Evolutionary conservation across 352 stramenopile genomes (phyloP).

Genomic region (Phytopythium chamaehyphon): DNA sequence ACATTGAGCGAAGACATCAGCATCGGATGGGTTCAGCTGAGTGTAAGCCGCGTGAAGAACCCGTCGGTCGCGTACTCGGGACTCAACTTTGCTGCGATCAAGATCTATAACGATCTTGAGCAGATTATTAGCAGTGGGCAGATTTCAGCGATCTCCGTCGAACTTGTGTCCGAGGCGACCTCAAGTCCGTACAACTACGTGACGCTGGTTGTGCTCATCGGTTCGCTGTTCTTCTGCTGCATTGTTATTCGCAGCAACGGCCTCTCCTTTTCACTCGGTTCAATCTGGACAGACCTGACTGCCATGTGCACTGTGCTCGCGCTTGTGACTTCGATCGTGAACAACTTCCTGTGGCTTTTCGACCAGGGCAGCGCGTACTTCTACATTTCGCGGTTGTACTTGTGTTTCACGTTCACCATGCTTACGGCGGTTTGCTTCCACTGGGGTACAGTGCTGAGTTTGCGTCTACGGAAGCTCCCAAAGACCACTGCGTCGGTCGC

Average conservation of each 20-base stretch:
- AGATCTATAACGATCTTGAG: constrained; percentile 45
- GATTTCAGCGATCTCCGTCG: constrained; percentile 74
- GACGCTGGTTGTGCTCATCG: constrained; percentile 81
- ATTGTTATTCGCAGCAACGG: constrained; percentile 82
- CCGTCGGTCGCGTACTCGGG: constrained; percentile 65
- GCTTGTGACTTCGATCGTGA: constrained; percentile 67
- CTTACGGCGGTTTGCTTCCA: constrained; percentile 85
- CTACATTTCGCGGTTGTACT: constrained; percentile 71
- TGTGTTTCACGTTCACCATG: constrained; percentile 89
- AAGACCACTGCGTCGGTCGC: constrained; percentile 59
- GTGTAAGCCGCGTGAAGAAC: constrained; percentile 70
- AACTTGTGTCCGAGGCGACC: constrained; percentile 50
- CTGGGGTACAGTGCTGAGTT: constrained; percentile 81
- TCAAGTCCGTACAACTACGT: constrained; percentile 88
- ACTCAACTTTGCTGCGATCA: constrained; percentile 54
- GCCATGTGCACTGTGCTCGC: constrained; percentile 80
- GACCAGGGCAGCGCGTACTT: constrained; percentile 67
- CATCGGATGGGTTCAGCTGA: constrained; percentile 64
- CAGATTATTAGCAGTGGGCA: constrained; percentile 52
- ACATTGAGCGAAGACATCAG: constrained; percentile 44
- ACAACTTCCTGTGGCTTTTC: constrained; percentile 85
- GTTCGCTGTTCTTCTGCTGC: constrained; percentile 76
- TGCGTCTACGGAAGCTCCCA: constrained; percentile 69
- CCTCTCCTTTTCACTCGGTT: constrained; percentile 76
- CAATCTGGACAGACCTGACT: constrained; percentile 85